These are phyloP conservation scores for Acorus calamus DNA, from an alignment of 106 monocot genomes.

Conservation along the genomic window DNA sequence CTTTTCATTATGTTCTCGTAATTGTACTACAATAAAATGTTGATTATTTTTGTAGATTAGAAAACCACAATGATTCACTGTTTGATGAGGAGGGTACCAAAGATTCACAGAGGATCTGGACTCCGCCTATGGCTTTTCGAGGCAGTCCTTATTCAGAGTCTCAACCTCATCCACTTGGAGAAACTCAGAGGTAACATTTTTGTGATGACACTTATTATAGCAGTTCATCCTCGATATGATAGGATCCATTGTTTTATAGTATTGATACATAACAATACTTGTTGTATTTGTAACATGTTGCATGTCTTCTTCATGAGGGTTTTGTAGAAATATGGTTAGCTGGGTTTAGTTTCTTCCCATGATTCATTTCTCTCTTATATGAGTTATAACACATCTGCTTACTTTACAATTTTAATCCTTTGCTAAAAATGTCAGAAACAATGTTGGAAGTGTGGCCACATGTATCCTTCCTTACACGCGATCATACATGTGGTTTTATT, in stretches of 20 bases:
- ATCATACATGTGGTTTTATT: too few species aligned
- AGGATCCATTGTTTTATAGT: neutral
- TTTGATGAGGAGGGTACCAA: constrained; percentile 3
- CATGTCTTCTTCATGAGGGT: too few species aligned
- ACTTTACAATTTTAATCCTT: too few species aligned
- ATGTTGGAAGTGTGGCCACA: too few species aligned
- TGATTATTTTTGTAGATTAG: neutral
- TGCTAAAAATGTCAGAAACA: too few species aligned
- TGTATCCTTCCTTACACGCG: too few species aligned
- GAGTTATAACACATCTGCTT: too few species aligned
- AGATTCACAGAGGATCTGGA: constrained; percentile 5
- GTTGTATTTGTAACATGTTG: neutral
- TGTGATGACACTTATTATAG: neutral
- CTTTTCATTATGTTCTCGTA: neutral
- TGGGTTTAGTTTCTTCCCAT: too few species aligned
- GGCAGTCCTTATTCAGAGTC: constrained; percentile 5
- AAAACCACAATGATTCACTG: constrained; percentile 1
- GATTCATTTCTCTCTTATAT: too few species aligned
- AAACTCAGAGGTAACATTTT: constrained; percentile 9
- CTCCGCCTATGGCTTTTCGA: constrained; percentile 16
- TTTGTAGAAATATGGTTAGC: too few species aligned
- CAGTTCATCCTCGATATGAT: neutral
- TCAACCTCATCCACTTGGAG: constrained; percentile 1
- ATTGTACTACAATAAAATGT: neutral
- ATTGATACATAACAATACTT: neutral